Base-by-base conservation (phyloP, 2,329 filamentous ascomycete genomes). In the Pseudohalonectria lignicola region DNA sequence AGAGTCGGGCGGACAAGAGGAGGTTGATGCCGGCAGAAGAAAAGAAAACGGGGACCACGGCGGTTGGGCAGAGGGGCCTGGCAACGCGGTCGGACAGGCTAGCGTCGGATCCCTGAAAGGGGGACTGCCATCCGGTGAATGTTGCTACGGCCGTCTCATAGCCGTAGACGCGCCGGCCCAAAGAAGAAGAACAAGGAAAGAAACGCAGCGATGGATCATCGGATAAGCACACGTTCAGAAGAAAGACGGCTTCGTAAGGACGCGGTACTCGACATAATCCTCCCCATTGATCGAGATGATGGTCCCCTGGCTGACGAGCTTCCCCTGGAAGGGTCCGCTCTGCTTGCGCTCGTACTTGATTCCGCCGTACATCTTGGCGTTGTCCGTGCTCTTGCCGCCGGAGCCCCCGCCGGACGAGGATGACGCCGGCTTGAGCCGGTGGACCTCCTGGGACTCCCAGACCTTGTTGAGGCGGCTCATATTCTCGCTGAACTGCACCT, bases 281-380 rank as follows among this genome's bases (percentile, higher is more conserved):
- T 80, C 76, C 17, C 75, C 76, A 42, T 80, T 74, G 42, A 81
- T 80, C 34, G 61, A 77, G 47, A 80, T 67, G 17, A 80, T 74
- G 9, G 67, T 69, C 5, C 75, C 71, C 42, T 74, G 67, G 34
- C 71, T 76, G 21, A 77, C 74, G n/a, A 79, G 66, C 51, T 78
- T 77, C 18, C 75, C 76, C 43, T 67, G 62, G 42, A 80, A 79
- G 0, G 74, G 74, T 0, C 76, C 76, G 4, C 57, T 75, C 23
- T 64, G 54, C 56, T 77, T 79, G 39, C 74, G 67, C 53, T 77
- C 73, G 45, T 80, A 81, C 51, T 74, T 78, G 49, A 78, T 58
- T 18, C 74, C 75, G 19, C 64, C 63, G 47, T 74, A 68, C 13
- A 74, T 67, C 54, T 74, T 79, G 39, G 68, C 65, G 17, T 76